These are phyloP conservation scores for Tylopilus sp. DNA, from an alignment of 768 basidiomycete species.

Conservation along the genomic window DNA sequence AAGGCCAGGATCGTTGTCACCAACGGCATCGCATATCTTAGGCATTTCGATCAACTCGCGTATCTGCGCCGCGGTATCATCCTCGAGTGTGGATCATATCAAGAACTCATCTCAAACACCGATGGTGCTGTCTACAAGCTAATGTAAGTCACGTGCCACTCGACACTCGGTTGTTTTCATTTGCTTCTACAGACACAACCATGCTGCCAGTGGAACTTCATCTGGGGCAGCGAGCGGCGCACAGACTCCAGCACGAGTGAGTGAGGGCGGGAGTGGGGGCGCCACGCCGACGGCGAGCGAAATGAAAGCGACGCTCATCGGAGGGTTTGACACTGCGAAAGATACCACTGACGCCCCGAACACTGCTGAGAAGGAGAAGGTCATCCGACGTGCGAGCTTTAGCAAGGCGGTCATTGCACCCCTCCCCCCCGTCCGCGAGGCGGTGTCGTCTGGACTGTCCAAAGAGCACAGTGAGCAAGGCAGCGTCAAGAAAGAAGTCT, in stretches of 20 bases:
- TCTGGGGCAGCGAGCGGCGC: conserved; percentile 41
- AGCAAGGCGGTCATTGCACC: conserved; percentile 49
- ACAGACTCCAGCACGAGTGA: conserved; percentile 46
- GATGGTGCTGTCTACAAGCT: conserved; percentile 71
- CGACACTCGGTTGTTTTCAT: not conserved
- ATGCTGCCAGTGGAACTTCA: conserved; percentile 40
- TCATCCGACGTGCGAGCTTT: conserved; percentile 55
- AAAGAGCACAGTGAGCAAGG: conserved; percentile 81
- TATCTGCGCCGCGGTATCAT: conserved; percentile 83
- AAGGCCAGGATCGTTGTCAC: conserved; percentile 88
- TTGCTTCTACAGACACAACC: conserved; percentile 36
- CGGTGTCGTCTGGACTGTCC: conserved; percentile 44
- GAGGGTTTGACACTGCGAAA: conserved; percentile 32
- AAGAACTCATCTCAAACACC: conserved; percentile 52
- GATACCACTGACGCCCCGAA: no score
- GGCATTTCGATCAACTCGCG: conserved; percentile 68
- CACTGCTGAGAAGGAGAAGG: no score
- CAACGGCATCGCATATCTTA: conserved; percentile 81
- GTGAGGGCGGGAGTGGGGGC: conserved; percentile 12
- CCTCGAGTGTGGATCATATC: conserved; percentile 69
- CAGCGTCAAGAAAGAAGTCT: conserved; percentile 73
- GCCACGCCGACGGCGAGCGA: conserved; percentile 19
- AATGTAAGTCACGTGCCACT: conserved; percentile 47
- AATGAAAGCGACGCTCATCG: conserved; percentile 18
- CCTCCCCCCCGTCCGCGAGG: conserved; percentile 36